Percentiles rank a stretch among this genome's conserved stretches.
phyloP scores from a whole-genome alignment of 2,329 filamentous ascomycete species.

The Drechslerella dactyloides region DNA sequence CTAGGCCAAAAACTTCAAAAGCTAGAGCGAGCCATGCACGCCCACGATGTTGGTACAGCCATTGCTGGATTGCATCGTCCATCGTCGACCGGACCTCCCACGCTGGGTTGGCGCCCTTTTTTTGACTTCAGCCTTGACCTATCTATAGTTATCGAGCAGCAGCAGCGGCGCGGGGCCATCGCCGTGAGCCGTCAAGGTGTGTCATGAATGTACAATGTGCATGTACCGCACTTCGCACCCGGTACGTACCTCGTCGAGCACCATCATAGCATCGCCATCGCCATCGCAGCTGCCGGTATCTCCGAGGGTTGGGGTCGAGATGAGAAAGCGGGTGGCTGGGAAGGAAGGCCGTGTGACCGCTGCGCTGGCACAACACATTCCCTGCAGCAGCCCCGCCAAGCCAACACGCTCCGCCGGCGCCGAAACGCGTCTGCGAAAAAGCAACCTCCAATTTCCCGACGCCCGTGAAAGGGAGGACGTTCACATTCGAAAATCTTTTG shows the following conservation, averaged over 20 bases:
- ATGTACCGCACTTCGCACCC: too few species aligned
- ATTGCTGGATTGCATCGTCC: too few species aligned
- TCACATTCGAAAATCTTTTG: not conserved
- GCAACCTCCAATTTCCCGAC: not conserved
- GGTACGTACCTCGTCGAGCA: too few species aligned
- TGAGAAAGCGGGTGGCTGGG: slow-evolving; percentile 26
- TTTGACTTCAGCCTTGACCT: slow-evolving; percentile 12
- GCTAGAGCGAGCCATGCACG: too few species aligned
- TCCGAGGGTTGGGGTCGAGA: not conserved
- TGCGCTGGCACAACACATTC: slow-evolving; percentile 50
- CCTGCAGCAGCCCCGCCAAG: slow-evolving; percentile 2
- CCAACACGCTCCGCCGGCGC: slow-evolving; percentile 10
- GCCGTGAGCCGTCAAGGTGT: too few species aligned
- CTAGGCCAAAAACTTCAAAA: slow-evolving; percentile 14
- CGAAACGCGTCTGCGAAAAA: slow-evolving; percentile 17
- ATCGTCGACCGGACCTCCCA: not conserved
- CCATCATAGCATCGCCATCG: slow-evolving; percentile 4
- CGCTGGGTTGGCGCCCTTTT: not conserved
- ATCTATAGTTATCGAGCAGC: slow-evolving; percentile 10
- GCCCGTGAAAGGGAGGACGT: not conserved
- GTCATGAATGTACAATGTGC: too few species aligned
- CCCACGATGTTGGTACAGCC: not conserved
- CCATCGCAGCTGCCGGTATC: not conserved
- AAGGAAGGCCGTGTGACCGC: slow-evolving; percentile 39
- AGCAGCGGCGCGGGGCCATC: not conserved